These are phyloP conservation scores for Raffaelea deltoideospora DNA, from an alignment of 2,329 filamentous ascomycete genomes.

Conservation along the genomic window DNA sequence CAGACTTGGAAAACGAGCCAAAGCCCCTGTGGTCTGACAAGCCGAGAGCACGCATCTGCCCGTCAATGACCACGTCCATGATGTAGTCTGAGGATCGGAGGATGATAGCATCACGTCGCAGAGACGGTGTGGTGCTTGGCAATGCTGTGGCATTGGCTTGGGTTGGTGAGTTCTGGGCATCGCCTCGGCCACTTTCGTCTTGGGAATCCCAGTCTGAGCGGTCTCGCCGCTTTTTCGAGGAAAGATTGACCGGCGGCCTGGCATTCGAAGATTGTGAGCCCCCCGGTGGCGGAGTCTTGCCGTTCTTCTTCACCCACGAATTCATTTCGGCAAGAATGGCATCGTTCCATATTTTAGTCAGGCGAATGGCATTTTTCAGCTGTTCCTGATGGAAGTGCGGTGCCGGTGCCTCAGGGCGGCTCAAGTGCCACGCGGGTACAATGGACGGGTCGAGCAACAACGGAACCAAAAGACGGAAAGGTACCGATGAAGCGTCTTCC, in stretches of 20 bases:
- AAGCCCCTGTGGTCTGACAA: constrained; percentile 27
- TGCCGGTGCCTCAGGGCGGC: constrained; percentile 23
- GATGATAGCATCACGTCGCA: constrained; percentile 5
- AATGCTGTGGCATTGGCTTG: no score
- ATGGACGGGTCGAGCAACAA: constrained; percentile 37
- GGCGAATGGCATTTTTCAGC: constrained; percentile 34
- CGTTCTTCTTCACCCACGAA: constrained; percentile 25
- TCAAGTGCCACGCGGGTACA: constrained; percentile 33
- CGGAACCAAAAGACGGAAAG: constrained; percentile 36
- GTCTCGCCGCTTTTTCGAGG: not conserved
- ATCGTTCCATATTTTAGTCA: constrained; percentile 36
- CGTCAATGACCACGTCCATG: constrained; percentile 22
- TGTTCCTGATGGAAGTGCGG: constrained; percentile 35
- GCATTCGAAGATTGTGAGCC: no score
- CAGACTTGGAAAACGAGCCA: constrained; percentile 18
- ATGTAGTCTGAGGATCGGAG: constrained; percentile 24
- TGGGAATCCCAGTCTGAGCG: no score
- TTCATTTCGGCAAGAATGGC: constrained; percentile 23
- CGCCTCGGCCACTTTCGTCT: no score
- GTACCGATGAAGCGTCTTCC: constrained; percentile 11
- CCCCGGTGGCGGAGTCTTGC: no score
- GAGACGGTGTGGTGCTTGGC: no score
- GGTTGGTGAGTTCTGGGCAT: no score
- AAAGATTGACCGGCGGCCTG: not conserved
- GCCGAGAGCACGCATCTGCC: constrained; percentile 11